Conservation (phyloP, 2,329 filamentous ascomycete species). For the Didymella arachidicola region DNA sequence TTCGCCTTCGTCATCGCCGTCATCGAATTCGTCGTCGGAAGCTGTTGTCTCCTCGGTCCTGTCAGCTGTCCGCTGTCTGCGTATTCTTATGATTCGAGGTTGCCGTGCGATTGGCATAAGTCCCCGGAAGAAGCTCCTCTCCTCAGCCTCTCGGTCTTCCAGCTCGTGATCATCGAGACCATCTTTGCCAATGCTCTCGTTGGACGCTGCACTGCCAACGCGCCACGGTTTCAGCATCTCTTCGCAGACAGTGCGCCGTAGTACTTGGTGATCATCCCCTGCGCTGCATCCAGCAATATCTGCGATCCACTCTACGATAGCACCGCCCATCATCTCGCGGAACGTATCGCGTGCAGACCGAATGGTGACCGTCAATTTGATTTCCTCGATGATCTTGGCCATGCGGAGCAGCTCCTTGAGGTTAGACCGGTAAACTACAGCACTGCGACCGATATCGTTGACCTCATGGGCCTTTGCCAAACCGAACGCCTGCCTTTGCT, state of each 20-base stretch:
- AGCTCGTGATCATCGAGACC: constrained; percentile 83
- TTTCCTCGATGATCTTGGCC: constrained; percentile 88
- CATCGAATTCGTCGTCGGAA: constrained; percentile 55
- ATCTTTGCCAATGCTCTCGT: constrained; percentile 77
- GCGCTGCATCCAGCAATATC: constrained; percentile 92
- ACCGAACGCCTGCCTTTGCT: constrained; percentile 73
- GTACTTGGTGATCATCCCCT: constrained; percentile 77
- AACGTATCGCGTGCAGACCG: constrained; percentile 94
- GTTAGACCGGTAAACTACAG: constrained; percentile 78
- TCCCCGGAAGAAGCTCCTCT: constrained; percentile 38
- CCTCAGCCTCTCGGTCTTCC: constrained; percentile 61
- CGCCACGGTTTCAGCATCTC: constrained; percentile 90
- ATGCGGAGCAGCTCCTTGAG: constrained; percentile 77
- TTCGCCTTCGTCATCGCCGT: constrained; percentile 59
- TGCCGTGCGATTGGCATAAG: constrained; percentile 39
- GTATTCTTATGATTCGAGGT: constrained; percentile 37
- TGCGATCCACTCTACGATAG: constrained; percentile 93
- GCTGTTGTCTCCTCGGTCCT: constrained; percentile 57
- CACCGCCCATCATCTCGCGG: constrained; percentile 97
- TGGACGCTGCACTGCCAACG: constrained; percentile 81
- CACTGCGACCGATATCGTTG: constrained; percentile 84
- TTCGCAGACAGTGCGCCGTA: constrained; percentile 85
- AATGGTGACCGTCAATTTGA: constrained; percentile 95
- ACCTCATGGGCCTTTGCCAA: constrained; percentile 83
- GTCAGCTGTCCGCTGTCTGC: constrained; percentile 43